Evolutionary conservation across 2,329 filamentous ascomycete species (phyloP), one percentile per base, ranked within the genome.

Genomic region (Colletotrichum lindemuthianum): DNA sequence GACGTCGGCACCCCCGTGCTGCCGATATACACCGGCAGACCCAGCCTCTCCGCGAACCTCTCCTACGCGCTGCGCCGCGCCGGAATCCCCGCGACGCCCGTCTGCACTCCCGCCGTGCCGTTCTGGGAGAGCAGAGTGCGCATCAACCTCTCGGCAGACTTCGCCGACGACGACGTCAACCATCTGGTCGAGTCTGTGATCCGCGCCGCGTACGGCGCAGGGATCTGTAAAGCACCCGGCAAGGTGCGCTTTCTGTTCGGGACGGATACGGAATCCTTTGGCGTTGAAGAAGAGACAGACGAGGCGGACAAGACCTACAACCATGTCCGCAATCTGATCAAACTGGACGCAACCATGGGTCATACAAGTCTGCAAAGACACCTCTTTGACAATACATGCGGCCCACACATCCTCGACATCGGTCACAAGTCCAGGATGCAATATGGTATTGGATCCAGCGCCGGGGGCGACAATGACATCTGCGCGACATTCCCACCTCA

Each of bases 81-180:
- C n/a, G 60, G 64, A 2, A 24, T 67, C 1, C 52, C 66, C 5
- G 67, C 68, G 4, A 57, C 55, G 0, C 64, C 68, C 6, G 60
- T 68, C 0, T 60, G 59, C 8, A 52, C 66, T 6, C 66, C 66
- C 1, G 63, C 63, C 1, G 66, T 68, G 3, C 63, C 66, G 1
- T 67, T 63, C n/a, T 69, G 67, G 68, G 60, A 67, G 34, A 63
- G 67, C 16, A 63, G 68, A 13, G 68, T 69, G 6, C 60, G 64
- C 4, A 43, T 68, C 47, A 64, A 68, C 32, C 56, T 68, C 11
- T 68, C 67, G 6, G 67, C 67, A 5, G 66, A 65, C 7, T 52
- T 63, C 8, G 56, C 50, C 1, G 55, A 63, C 13, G 48, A 60
- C 0, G 60, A 67, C 9, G 60, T 67, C 4, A 49, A 64, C 15